Percentiles rank a stretch among this genome's conserved stretches.
Evolutionary conservation across 2,329 filamentous ascomycete genomes (phyloP).

Genomic region (Neonectria ditissima): DNA sequence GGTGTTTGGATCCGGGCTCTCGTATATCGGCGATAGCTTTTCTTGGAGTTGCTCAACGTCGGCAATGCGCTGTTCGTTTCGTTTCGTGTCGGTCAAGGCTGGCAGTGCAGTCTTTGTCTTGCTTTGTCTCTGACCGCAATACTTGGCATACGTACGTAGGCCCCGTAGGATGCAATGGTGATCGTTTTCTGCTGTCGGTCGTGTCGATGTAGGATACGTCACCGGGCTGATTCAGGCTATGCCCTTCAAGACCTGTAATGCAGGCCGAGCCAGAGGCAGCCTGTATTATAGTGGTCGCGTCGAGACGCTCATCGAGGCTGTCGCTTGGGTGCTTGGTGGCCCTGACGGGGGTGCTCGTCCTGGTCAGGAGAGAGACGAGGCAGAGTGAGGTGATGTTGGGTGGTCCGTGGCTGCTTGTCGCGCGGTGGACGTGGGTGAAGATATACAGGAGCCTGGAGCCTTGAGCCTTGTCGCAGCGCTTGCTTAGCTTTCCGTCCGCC

Average conservation of each 20-base stretch:
- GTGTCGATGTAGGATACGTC: slow-evolving; percentile 42
- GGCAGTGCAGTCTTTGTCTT: slow-evolving; percentile 11
- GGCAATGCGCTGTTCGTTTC: slow-evolving; percentile 2
- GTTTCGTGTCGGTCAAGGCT: slow-evolving; percentile 22
- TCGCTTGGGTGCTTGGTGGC: slow-evolving; percentile 42
- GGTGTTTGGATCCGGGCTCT: background rate
- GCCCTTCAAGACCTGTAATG: slow-evolving; percentile 33
- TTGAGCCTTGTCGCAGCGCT: slow-evolving; percentile 12
- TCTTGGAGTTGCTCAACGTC: background rate
- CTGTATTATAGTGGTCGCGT: slow-evolving; percentile 39
- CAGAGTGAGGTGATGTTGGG: slow-evolving; percentile 46
- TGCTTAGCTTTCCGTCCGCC: background rate
- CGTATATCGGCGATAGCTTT: background rate
- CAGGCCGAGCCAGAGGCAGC: slow-evolving; percentile 37
- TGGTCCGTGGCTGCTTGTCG: slow-evolving; percentile 40
- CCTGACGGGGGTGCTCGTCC: slow-evolving; percentile 38
- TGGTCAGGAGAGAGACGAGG: slow-evolving; percentile 45
- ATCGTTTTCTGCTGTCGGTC: slow-evolving; percentile 30
- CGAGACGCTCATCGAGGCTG: slow-evolving; percentile 23
- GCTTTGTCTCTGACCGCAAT: slow-evolving; percentile 6
- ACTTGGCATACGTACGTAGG: slow-evolving; percentile 35
- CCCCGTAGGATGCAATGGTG: slow-evolving; percentile 13
- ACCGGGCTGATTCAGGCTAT: slow-evolving; percentile 36
- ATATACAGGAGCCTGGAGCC: slow-evolving; percentile 12
- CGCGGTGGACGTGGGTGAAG: slow-evolving; percentile 28